phyloP scores from a whole-genome alignment of 768 basidiomycete genomes.

The Trametes sanguinea region DNA sequence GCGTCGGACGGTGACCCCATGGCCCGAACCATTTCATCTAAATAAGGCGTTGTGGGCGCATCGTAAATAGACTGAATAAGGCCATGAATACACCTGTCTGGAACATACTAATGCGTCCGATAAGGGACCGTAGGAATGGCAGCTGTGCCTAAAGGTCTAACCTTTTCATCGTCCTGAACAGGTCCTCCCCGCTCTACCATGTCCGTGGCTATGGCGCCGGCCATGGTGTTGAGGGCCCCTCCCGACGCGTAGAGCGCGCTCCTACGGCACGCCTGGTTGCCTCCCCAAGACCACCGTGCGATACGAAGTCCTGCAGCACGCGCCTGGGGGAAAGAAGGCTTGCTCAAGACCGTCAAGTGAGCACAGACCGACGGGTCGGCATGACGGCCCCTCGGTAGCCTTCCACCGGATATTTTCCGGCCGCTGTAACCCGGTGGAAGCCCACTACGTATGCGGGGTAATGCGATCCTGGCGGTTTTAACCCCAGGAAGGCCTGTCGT shows the following conservation, averaged over 20 bases:
- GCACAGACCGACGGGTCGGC: conserved; percentile 10
- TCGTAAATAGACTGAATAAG: conserved; percentile 12
- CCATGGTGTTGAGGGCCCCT: too few relatives aligned
- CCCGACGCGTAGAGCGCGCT: too few relatives aligned
- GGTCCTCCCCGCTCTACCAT: neutral
- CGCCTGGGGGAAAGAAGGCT: neutral
- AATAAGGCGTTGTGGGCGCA: neutral
- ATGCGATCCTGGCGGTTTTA: conserved; percentile 1
- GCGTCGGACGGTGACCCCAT: neutral
- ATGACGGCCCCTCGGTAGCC: neutral
- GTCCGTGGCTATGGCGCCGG: too few relatives aligned
- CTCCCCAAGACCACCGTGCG: neutral
- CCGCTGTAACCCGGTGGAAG: neutral
- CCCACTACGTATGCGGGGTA: conserved; percentile 7
- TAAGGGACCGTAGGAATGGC: neutral
- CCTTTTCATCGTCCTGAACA: too few relatives aligned
- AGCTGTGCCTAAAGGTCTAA: conserved; percentile 1
- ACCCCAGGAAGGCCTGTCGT: conserved; percentile 1
- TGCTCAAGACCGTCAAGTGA: conserved; percentile 1
- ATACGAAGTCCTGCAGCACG: neutral
- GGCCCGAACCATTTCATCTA: neutral
- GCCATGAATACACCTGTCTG: neutral
- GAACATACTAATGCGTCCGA: neutral
- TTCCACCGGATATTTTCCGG: conserved; percentile 10
- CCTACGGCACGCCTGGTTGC: too few relatives aligned